phyloP scores from a whole-genome alignment of 176 grass and related monocot genomes.

The Calamus simplicifolius region DNA sequence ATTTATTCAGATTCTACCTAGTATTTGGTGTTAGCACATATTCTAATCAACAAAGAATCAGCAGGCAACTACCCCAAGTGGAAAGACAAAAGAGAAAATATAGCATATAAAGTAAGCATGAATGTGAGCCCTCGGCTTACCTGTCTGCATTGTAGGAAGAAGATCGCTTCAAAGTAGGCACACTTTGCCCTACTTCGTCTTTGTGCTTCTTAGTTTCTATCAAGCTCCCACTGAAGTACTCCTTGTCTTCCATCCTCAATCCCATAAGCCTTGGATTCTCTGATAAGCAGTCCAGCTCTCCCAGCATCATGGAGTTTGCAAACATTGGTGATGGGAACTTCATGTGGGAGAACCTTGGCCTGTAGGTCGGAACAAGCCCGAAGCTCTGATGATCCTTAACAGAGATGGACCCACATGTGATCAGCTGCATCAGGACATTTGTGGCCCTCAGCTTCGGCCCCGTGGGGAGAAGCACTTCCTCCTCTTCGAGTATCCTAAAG shows the following conservation, averaged over 20 bases:
- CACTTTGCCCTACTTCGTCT: constrained; percentile 35
- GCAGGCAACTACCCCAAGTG: background rate
- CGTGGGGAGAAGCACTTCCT: constrained; percentile 37
- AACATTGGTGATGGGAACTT: constrained; percentile 65
- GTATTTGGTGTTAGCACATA: too few relatives aligned
- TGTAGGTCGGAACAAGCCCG: constrained; percentile 70
- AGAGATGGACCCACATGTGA: constrained; percentile 85
- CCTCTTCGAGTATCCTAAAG: constrained; percentile 58
- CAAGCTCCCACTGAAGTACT: constrained; percentile 54
- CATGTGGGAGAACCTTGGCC: constrained; percentile 68
- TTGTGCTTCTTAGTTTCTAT: constrained; percentile 35
- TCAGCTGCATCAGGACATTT: constrained; percentile 84
- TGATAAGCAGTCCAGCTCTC: constrained; percentile 41
- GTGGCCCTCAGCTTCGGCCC: constrained; percentile 56
- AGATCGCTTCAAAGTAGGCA: constrained; percentile 30
- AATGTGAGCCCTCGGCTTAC: constrained; percentile 14
- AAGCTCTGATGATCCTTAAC: constrained; percentile 82
- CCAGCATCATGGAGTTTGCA: constrained; percentile 43
- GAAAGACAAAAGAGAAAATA: background rate
- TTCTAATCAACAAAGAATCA: too few relatives aligned
- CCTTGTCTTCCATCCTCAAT: constrained; percentile 45
- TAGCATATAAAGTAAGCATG: background rate
- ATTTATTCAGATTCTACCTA: too few relatives aligned
- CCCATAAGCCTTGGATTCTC: constrained; percentile 41
- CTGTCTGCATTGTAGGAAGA: constrained; percentile 67